Evolutionary conservation across 2,329 filamentous ascomycete species (phyloP), one percentile per base, ranked within the genome.

Genomic region (Fusarium robinianum): DNA sequence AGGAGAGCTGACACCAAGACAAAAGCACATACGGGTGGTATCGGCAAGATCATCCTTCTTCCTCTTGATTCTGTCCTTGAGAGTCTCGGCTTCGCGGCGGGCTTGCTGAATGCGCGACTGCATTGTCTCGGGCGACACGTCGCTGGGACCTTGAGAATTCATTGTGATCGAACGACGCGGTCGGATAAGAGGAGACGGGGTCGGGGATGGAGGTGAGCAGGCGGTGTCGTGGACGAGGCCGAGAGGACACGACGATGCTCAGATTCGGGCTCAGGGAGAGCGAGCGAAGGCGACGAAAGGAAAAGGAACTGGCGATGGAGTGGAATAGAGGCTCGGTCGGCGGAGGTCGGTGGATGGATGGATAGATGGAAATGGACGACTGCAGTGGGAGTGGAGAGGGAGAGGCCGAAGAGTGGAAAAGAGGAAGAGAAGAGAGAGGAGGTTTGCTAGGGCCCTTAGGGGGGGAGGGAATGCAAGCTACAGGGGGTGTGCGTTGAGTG

Each of bases 31-130:
- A 99, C 94, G 86, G 67, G 91, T 95, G 55, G 91, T 95, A 74
- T 99, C 94, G 69, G 92, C 92, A 63, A 99, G 83, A 76, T 97
- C 94, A 82, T 99, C 94, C 87, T 97, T 97, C 84, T 95, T 96
- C 75, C 91, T 85, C 86, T 96, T 97, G 83, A 97, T 97, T 73
- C 89, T 87, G 72, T 97, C 92, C 80, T 97, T 97, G 63, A 97
- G 78, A 40, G 88, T 91, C 79, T 97, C 94, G 64, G 94, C 94
- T 80, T 99, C 94, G 78, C 94, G 89, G 73, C 94, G 85, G 70
- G 94, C 92, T 66, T 88, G 85, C 67, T 90, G 87, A 64, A 94
- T 92, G 73, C 87, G 87, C 75, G 91, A 87, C 80, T 97, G 92
- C 84, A 96, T 95, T 71, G 81, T 80, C 75, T 85, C 82, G 57